These are phyloP conservation scores for Carex pumila DNA, from an alignment of 176 grass and related monocot genomes.

Conservation along the genomic window DNA sequence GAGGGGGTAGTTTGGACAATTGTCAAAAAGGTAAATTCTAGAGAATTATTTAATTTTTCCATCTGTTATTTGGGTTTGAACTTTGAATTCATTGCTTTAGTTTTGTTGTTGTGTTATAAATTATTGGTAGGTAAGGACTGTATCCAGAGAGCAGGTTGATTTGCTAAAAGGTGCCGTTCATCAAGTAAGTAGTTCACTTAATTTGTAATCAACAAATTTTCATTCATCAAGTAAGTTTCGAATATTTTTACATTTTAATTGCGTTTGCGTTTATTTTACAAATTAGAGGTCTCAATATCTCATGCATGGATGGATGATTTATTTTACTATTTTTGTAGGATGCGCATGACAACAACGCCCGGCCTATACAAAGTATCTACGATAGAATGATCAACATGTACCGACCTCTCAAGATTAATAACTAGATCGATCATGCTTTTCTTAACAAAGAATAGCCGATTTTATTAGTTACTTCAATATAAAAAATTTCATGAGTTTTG, in stretches of 20 bases:
- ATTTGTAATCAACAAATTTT: no score
- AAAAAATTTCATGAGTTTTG: not conserved
- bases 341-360: slow-evolving; percentile 17
- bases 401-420: not conserved
- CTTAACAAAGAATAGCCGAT: not conserved
- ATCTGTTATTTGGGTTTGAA: not conserved
- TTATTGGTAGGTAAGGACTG: not conserved
- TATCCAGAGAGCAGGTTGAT: not conserved
- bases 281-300: not conserved
- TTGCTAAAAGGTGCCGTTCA: slow-evolving; percentile 12
- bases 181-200: not conserved
- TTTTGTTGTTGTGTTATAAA: not conserved
- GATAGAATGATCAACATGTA: slow-evolving; percentile 14
- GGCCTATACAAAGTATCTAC: slow-evolving; percentile 21
- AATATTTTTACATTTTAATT: no score
- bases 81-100: not conserved
- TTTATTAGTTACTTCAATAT: not conserved
- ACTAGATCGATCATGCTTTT: not conserved
- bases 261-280: no score
- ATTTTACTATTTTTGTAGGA: slow-evolving; percentile 8
- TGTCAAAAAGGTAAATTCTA: slow-evolving; percentile 29
- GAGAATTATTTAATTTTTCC: not conserved
- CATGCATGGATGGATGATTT: not conserved
- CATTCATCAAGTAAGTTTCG: no score
- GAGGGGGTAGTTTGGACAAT: slow-evolving; percentile 82